phyloP scores from a whole-genome alignment of 352 stramenopile species.

The Phytopythium ostracodes region DNA sequence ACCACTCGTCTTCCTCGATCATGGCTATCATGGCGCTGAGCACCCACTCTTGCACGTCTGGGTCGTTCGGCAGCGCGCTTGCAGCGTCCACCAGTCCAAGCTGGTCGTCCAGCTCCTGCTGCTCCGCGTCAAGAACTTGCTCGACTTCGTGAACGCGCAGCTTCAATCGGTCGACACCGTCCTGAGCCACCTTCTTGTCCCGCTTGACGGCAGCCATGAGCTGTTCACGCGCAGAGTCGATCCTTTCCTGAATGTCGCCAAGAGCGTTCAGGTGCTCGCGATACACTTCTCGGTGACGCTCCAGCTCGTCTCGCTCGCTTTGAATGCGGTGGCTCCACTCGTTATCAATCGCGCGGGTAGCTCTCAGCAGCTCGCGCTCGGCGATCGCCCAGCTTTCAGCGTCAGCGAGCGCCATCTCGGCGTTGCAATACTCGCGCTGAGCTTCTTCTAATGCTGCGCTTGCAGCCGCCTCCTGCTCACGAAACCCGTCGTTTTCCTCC shows the following conservation, averaged over 20 bases:
- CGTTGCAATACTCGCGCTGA: slow-evolving; percentile 14
- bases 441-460: slow-evolving; percentile 13
- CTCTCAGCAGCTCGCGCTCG: slow-evolving; percentile 14
- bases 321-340: slow-evolving; percentile 26
- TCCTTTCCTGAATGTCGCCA: slow-evolving; percentile 17
- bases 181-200: slow-evolving; percentile 11
- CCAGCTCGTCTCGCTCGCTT: slow-evolving; percentile 10
- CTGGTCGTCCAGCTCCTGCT: slow-evolving; percentile 23
- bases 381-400: slow-evolving; percentile 28
- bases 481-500: slow-evolving; percentile 15
- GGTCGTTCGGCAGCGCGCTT: slow-evolving; percentile 25
- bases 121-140: slow-evolving; percentile 14
- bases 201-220: slow-evolving; percentile 11
- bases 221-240: slow-evolving; percentile 12
- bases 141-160: slow-evolving; percentile 1
- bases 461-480: slow-evolving; percentile 12
- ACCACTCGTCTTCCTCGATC: slow-evolving; percentile 11
- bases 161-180: slow-evolving; percentile 14
- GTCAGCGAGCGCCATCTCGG: slow-evolving; percentile 34
- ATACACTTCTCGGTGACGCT: slow-evolving; percentile 16
- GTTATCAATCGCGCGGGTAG: slow-evolving; percentile 14
- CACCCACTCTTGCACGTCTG: slow-evolving; percentile 28
- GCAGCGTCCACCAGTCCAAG: slow-evolving; percentile 28
- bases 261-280: slow-evolving; percentile 15
- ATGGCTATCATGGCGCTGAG: slow-evolving; percentile 17